Evolutionary conservation across 345 rosid genomes (phyloP), one percentile per base, ranked within the genome.

Genomic region (Corymbia maculata): DNA sequence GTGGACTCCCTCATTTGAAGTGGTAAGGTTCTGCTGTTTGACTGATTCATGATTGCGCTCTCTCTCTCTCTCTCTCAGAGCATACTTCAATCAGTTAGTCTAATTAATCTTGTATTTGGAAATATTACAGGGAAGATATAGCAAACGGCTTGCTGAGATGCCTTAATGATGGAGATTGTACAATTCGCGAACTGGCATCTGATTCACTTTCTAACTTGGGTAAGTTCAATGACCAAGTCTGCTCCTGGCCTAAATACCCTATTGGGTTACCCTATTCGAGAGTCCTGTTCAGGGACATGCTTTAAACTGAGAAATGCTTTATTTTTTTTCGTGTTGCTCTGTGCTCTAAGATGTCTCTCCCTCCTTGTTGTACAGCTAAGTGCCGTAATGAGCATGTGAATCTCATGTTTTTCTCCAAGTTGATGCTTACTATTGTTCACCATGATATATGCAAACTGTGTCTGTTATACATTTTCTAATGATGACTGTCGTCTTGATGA

Each of bases 131-230:
- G 99, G 94, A 93, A 92, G 94, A 93, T 85, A 92, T 96, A 88
- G 92, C 94, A 70, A 91, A 91, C 88, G 88, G 91, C 91, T 93
- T 97, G 93, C 90, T 97, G 64, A 93, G 90, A 82, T 87, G 95
- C 89, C 94, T 97, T 91, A 90, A 88, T 85, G 95, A 93, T 89
- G 94, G 94, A 91, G 97, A 97, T 88, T 75, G 85, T 87, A 88
- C 86, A 88, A 94, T 97, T 89, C 79, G 92, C 90, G 91, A 92
- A 89, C 94, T 91, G 85, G 90, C 95, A 75, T 90, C 93, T 52
- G 92, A 89, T 90, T 91, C 95, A 92, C 93, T 97, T 89, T 93
- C 95, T 47, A 88, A 92, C 89, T 94, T 95, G 45, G 97, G 98
- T 96, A 90, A 75, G 84, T 75, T 75, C 0, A 26, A 75, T 75